Evolutionary conservation across 1,284 basidiomycete species (phyloP), one percentile per base, ranked within the genome.

Genomic region (Apiotrichum gamsii): DNA sequence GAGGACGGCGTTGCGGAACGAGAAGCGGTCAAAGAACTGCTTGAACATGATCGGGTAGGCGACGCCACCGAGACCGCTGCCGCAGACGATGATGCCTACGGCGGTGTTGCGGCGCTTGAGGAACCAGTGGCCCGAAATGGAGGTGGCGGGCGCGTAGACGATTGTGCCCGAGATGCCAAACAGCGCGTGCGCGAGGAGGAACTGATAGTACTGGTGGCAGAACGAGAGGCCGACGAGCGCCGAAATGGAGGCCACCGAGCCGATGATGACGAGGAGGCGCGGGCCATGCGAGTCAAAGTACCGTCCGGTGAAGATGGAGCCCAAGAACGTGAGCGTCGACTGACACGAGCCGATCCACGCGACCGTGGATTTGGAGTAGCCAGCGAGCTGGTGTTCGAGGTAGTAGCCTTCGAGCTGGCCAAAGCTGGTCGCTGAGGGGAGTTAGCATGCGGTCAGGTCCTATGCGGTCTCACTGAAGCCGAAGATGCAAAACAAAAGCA

Each of bases 81-180:
- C 70, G 39, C 61, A 62, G 5, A 65, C 58, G 20, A 69, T 64
- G 43, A 72, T 58, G 1, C 67, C 70, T 5, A 68, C 60, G 1
- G 70, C 70, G 0, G 66, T 70, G 9, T 56, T 51, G 31, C 69
- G 56, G 23, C 55, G 58, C 30, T 58, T 51, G 37, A 65, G 45
- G 52, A 72, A 72, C 70, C 70, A 72, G 43, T 72, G 70, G 0
- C 64, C 65, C 2, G 60, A 58, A n/a, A 70, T 62, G 1, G 67
- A 66, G 3, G 66, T 70, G 0, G 66, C 57, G 10, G 70, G 68
- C 0, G 66, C 59, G 43, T 67, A 72, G 13, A 69, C 41, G 14
- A 67, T 45, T 0, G 61, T 57, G 0, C 62, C 65, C 1, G 62
- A 59, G 10, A 68, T 40, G 18, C 70, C 70, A 35, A 64, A 67